These are phyloP conservation scores for Paxillus ammoniavirescens DNA, from an alignment of 768 basidiomycete genomes.

Conservation along the genomic window DNA sequence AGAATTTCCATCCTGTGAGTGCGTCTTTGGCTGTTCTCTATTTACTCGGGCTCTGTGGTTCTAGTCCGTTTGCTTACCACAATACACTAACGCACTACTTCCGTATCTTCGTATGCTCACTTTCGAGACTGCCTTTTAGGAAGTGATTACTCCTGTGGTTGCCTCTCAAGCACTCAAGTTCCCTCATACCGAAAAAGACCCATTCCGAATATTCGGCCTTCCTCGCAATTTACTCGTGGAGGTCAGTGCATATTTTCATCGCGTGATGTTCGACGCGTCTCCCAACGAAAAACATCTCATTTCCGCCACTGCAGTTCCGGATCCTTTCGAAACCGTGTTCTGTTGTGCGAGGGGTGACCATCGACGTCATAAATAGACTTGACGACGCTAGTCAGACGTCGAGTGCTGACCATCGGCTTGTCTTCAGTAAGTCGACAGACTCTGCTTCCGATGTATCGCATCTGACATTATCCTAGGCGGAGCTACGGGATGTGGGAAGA, in stretches of 20 bases:
- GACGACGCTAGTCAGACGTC: slow-evolving; percentile 46
- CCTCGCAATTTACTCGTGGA: slow-evolving; percentile 71
- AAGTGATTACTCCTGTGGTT: slow-evolving; percentile 17
- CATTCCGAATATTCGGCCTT: slow-evolving; percentile 66
- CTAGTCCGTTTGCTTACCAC: slow-evolving; percentile 13
- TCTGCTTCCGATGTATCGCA: background rate
- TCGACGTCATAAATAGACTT: slow-evolving; percentile 53
- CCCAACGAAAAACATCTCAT: background rate
- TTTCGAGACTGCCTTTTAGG: no score
- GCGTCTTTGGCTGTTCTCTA: background rate
- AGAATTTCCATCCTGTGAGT: slow-evolving; percentile 44
- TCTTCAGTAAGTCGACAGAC: slow-evolving; percentile 55
- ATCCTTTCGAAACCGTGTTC: slow-evolving; percentile 70
- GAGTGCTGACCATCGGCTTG: slow-evolving; percentile 52
- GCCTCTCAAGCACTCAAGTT: slow-evolving; percentile 50
- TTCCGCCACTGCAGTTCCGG: slow-evolving; percentile 47
- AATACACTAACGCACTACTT: slow-evolving; percentile 24
- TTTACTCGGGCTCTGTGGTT: background rate
- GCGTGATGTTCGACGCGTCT: background rate
- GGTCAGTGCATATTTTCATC: slow-evolving; percentile 38
- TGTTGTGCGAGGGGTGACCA: slow-evolving; percentile 67
- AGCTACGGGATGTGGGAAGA: slow-evolving; percentile 76
- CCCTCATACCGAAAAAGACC: slow-evolving; percentile 42
- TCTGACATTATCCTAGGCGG: slow-evolving; percentile 51
- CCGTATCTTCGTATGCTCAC: background rate